These are phyloP conservation scores for Shiraia bambusicola DNA, from an alignment of 2,329 filamentous ascomycete species.

Conservation along the genomic window DNA sequence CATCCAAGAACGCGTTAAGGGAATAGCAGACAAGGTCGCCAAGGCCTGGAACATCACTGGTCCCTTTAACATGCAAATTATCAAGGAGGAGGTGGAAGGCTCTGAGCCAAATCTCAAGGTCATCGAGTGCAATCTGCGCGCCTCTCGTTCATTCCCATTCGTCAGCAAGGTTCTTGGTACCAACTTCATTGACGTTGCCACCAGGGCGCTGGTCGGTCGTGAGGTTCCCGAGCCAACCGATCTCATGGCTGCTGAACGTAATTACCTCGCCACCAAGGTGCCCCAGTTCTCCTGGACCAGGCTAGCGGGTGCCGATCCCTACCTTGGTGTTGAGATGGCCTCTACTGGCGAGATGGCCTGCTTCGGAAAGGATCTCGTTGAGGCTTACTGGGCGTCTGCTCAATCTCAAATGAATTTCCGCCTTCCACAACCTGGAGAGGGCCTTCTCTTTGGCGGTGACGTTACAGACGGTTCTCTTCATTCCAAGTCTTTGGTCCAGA, in stretches of 20 bases:
- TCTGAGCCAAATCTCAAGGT: constrained; percentile 82
- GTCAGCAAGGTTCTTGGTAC: constrained; percentile 94
- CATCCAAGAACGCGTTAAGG: constrained; percentile 86
- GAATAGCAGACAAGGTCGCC: constrained; percentile 93
- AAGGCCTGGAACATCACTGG: constrained; percentile 97
- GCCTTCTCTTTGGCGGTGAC: constrained; percentile 91
- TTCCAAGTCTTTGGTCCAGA: constrained; percentile 69
- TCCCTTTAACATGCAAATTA: constrained; percentile 99
- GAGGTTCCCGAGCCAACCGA: constrained; percentile 83
- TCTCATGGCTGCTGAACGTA: constrained; percentile 83
- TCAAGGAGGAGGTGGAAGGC: constrained; percentile 81
- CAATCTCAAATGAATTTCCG: constrained; percentile 99
- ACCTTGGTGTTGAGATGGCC: constrained; percentile 96
- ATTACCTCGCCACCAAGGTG: constrained; percentile 96
- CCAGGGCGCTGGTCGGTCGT: constrained; percentile 84
- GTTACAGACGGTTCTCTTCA: constrained; percentile 47
- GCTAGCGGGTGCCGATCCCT: constrained; percentile 93
- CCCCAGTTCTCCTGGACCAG: constrained; percentile 99
- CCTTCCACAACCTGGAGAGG: constrained; percentile 89
- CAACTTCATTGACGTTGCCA: constrained; percentile 96
- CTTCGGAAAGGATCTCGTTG: constrained; percentile 92
- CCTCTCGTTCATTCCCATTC: constrained; percentile 96
- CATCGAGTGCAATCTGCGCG: constrained; percentile 97
- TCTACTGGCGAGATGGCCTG: constrained; percentile 98
- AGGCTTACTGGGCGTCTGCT: constrained; percentile 95